Base-by-base conservation (phyloP, 2,329 filamentous ascomycete genomes). In the Paraphaeosphaeria minitans region DNA sequence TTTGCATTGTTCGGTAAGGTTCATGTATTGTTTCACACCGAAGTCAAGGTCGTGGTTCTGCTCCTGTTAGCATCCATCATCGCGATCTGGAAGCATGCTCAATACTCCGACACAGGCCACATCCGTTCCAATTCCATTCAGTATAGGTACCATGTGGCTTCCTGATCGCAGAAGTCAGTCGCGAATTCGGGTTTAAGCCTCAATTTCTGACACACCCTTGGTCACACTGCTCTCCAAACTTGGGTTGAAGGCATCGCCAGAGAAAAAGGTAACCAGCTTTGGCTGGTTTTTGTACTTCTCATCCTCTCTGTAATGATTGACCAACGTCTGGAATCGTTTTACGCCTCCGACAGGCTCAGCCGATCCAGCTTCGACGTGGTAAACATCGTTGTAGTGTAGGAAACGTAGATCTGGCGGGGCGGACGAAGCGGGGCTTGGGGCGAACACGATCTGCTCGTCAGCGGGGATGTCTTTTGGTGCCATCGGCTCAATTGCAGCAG, bases 21-120 rank as follows among this genome's bases (percentile, higher is more conserved):
- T 83, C 56, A 86, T 82, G 73, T 93, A 93, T 74, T 96, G 92
- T 56, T 84, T 83, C 42, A 96, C 89, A 13, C 93, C 93, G 77
- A 97, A 97, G 79, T 97, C 93, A 55, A 97, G 86, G 73, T 97
- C 93, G 75, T 97, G 93, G 73, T 97, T 97, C 85, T 92, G 62
- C 13, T 42, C 29, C 12, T 35, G 56, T 75, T 45, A 73, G 64
- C 46, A 37, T 21, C 8, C n/a, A 16, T 51, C 51, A n/a, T 39
- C 37, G 12, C 21, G 24, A 4, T 22, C 19, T 46, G 13, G 10
- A 37, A 24, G 35, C 8, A 33, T 35, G 35, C 35, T 35, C 62
- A 87, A 71, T 81, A 92, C 89, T 59, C 92, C 92, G 51, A 96
- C 83, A 73, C 91, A 93, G n/a, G 92, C 89, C 45, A 89, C 90